A percentile compares a stretch with the other conserved stretches of the same genome.
These are phyloP conservation scores for Cadophora gregata DNA, from an alignment of 2,329 filamentous ascomycete genomes.

Conservation along the genomic window DNA sequence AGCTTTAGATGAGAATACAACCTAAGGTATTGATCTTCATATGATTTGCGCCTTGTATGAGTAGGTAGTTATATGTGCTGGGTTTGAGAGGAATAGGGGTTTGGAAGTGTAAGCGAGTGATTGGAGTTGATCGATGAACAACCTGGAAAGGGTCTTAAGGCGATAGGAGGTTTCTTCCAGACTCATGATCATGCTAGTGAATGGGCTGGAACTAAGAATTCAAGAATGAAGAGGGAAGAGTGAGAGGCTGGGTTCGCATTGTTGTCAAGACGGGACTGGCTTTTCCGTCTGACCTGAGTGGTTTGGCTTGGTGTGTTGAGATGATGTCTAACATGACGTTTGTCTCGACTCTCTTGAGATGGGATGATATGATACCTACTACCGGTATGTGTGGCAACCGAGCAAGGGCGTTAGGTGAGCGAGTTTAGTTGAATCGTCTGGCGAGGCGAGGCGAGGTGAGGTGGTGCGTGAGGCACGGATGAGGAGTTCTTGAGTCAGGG, in stretches of 20 bases:
- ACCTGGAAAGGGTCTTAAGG: too few relatives aligned
- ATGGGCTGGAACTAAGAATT: too few relatives aligned
- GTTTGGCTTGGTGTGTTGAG: slow-evolving; percentile 3
- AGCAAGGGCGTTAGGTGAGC: background rate
- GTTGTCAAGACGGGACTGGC: background rate
- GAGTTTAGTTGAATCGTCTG: background rate
- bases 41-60: background rate
- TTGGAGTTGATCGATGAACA: background rate
- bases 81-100: background rate
- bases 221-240: background rate
- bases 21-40: background rate
- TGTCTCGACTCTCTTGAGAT: slow-evolving; percentile 13
- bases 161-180: background rate
- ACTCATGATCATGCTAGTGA: too few relatives aligned
- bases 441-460: background rate
- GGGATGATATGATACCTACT: slow-evolving; percentile 8
- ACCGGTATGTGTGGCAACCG: background rate
- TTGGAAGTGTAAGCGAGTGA: background rate
- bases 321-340: slow-evolving; percentile 4
- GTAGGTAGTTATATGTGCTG: too few relatives aligned
- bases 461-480: slow-evolving; percentile 8
- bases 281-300: background rate
- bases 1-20: background rate
- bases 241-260: background rate
- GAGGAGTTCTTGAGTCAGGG: slow-evolving; percentile 11